phyloP scores from a whole-genome alignment of 2,329 filamentous ascomycete genomes.

The Fusarium pseudocircinatum region DNA sequence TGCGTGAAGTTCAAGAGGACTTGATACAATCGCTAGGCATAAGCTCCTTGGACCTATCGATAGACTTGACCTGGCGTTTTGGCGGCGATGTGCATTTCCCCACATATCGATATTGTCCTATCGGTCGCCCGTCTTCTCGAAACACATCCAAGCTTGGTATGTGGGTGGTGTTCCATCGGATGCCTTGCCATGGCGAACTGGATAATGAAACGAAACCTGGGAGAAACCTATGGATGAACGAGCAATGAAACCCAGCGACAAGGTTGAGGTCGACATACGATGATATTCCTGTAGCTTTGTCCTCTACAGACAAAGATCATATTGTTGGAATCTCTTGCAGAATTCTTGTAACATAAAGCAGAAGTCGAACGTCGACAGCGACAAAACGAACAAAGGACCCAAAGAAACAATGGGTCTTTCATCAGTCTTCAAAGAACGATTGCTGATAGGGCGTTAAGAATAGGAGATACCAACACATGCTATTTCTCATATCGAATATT shows the following conservation, averaged over 20 bases:
- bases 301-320: conserved; percentile 2
- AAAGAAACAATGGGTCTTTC: conserved; percentile 6
- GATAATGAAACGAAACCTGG: neutral
- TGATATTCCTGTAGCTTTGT: neutral
- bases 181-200: neutral
- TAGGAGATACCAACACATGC: conserved; percentile 1
- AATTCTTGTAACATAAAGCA: neutral
- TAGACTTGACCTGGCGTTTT: neutral
- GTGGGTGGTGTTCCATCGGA: neutral
- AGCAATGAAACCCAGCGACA: neutral
- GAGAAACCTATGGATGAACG: neutral
- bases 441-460: neutral
- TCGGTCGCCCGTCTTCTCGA: neutral
- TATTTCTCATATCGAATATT: neutral
- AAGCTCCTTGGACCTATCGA: neutral
- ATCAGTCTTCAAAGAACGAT: neutral
- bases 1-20: neutral
- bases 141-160: neutral
- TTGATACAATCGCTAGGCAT: neutral
- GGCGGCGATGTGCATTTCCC: neutral
- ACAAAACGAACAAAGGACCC: neutral
- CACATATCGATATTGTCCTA: neutral
- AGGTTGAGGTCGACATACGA: neutral
- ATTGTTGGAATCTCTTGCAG: neutral
- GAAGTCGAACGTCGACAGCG: neutral